Percentiles rank a stretch among this genome's conserved stretches.
phyloP scores from a whole-genome alignment of 192 early-diverging fungal genomes.

The Polychytrium aggregatum region DNA sequence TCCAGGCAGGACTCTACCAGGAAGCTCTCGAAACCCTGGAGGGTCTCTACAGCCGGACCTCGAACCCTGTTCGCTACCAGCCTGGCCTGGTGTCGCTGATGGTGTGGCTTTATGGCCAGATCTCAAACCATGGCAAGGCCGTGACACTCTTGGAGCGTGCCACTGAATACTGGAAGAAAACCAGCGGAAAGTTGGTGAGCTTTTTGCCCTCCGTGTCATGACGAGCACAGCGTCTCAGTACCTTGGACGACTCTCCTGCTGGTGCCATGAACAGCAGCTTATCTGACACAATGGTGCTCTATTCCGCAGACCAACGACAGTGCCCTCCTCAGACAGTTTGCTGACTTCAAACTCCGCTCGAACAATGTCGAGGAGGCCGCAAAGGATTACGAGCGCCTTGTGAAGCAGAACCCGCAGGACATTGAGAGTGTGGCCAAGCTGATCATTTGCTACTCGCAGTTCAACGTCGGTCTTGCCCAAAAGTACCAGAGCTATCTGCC shows the following conservation, averaged over 20 bases:
- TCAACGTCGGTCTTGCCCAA: slow-evolving; percentile 47
- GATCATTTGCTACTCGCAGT: slow-evolving; percentile 50
- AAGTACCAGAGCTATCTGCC: slow-evolving; percentile 46
- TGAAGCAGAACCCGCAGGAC: slow-evolving; percentile 54
- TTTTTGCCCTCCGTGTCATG: slow-evolving; percentile 7
- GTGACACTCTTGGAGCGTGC: slow-evolving; percentile 45
- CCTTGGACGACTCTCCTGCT: no score
- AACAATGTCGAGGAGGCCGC: slow-evolving; percentile 50
- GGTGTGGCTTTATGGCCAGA: slow-evolving; percentile 61
- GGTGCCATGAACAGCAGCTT: no score
- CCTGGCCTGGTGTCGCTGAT: slow-evolving; percentile 58
- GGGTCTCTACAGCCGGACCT: no score
- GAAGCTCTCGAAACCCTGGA: slow-evolving; percentile 25
- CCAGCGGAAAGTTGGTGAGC: slow-evolving; percentile 8
- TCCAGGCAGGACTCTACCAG: slow-evolving; percentile 24
- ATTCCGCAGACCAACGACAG: no score
- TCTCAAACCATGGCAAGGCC: slow-evolving; percentile 44
- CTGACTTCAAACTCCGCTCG: slow-evolving; percentile 54
- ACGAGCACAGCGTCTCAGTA: no score
- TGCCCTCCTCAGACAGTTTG: slow-evolving; percentile 50
- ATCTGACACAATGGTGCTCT: no score
- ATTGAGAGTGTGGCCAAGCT: slow-evolving; percentile 52
- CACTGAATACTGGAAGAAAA: slow-evolving; percentile 38
- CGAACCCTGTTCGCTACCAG: slow-evolving; percentile 26
- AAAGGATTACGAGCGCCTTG: slow-evolving; percentile 55